phyloP scores from a whole-genome alignment of 2,329 filamentous ascomycete species.

The Exophiala sp. region DNA sequence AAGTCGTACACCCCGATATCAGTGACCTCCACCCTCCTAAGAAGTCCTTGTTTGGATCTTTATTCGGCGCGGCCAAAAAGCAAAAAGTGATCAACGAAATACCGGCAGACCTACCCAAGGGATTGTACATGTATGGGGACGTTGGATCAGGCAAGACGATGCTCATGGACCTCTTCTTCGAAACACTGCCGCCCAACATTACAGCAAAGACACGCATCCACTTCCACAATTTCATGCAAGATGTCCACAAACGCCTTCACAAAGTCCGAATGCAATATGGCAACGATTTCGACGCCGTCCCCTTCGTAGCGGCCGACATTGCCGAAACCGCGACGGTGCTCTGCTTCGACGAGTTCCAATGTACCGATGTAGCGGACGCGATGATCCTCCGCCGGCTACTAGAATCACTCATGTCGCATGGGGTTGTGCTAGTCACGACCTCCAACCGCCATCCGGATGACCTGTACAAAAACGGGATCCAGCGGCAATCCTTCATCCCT shows the following conservation, averaged over 20 bases:
- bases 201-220: constrained; percentile 84
- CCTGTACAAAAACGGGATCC: constrained; percentile 95
- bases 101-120: constrained; percentile 70
- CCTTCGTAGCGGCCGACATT: constrained; percentile 91
- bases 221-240: constrained; percentile 99
- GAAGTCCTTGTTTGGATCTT: constrained; percentile 47
- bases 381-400: constrained; percentile 90
- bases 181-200: constrained; percentile 77
- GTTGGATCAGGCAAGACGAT: constrained; percentile 98
- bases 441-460: constrained; percentile 96
- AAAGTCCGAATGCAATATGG: constrained; percentile 83
- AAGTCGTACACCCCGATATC: constrained; percentile 69
- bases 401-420: constrained; percentile 88
- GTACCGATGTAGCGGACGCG: constrained; percentile 94
- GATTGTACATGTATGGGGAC: constrained; percentile 91
- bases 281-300: constrained; percentile 81
- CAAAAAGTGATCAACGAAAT: constrained; percentile 49
- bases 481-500: constrained; percentile 89
- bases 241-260: constrained; percentile 86
- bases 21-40: constrained; percentile 58
- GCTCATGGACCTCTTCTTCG: constrained; percentile 98
- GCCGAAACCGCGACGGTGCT: constrained; percentile 77
- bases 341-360: constrained; percentile 98
- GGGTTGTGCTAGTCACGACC: constrained; percentile 92
- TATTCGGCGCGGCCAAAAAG: constrained; percentile 46